These are phyloP conservation scores for Camelina laxa DNA, from an alignment of 345 rosid genomes.

Conservation along the genomic window DNA sequence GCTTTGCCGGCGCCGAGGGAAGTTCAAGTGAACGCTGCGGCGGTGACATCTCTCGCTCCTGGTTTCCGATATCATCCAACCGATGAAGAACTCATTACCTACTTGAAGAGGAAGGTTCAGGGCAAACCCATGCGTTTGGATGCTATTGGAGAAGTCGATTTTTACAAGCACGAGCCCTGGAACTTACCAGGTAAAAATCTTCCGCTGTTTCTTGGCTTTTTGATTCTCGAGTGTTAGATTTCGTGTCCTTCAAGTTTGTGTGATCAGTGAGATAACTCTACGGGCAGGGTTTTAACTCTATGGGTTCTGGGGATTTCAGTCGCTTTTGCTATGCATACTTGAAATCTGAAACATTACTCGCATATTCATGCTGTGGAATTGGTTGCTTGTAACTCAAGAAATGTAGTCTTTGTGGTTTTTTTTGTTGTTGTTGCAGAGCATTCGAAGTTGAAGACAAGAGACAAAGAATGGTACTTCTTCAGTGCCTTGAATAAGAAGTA, in stretches of 20 bases:
- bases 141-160: conserved; percentile 68
- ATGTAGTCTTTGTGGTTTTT: background rate
- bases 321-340: background rate
- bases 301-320: background rate
- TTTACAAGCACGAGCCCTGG: conserved; percentile 79
- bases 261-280: background rate
- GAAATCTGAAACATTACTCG: background rate
- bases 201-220: background rate
- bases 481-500: conserved; percentile 67
- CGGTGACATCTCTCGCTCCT: conserved; percentile 63
- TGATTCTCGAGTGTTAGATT: conserved; percentile 4
- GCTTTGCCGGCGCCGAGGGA: conserved; percentile 1
- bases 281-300: background rate
- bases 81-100: conserved; percentile 74
- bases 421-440: conserved; percentile 38
- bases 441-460: conserved; percentile 69
- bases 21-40: background rate
- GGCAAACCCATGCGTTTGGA: conserved; percentile 60
- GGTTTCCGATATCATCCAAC: conserved; percentile 89
- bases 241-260: background rate
- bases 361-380: background rate
- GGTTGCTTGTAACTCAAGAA: conserved; percentile 12
- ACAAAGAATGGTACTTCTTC: conserved; percentile 83
- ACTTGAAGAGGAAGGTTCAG: conserved; percentile 72
- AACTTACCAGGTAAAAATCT: conserved; percentile 55